A percentile compares a stretch with the other conserved stretches of the same genome.
phyloP scores from a whole-genome alignment of 306 rosid species.

The Malus orientalis region DNA sequence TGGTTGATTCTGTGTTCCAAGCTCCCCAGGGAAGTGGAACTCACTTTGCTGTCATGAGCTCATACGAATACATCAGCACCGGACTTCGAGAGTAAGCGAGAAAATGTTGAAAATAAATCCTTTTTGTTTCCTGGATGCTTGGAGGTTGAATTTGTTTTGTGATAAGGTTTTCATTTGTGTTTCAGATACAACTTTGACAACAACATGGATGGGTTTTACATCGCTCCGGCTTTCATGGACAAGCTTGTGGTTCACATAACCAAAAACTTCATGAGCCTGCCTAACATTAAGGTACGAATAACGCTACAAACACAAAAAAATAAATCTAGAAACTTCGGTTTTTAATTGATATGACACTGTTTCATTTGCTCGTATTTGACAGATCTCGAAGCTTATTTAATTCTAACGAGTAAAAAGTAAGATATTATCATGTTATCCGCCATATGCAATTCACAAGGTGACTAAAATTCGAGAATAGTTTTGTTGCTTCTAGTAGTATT shows the following conservation, averaged over 20 bases:
- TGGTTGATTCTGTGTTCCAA: slow-evolving; percentile 35
- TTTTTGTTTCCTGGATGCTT: neutral
- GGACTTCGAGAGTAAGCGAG: slow-evolving; percentile 28
- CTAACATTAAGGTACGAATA: slow-evolving; percentile 34
- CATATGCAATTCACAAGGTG: neutral
- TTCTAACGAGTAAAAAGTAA: neutral
- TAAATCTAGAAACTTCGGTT: neutral
- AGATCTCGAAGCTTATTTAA: neutral
- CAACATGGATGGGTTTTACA: slow-evolving; percentile 35
- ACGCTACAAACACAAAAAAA: neutral
- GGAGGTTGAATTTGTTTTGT: neutral
- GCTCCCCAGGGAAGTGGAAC: slow-evolving; percentile 31
- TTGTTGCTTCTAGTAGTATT: neutral
- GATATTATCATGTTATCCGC: neutral
- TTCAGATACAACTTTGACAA: slow-evolving; percentile 39
- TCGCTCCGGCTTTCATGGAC: slow-evolving; percentile 54
- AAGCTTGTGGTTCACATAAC: slow-evolving; percentile 46
- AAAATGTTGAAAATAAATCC: neutral
- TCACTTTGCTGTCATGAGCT: slow-evolving; percentile 34
- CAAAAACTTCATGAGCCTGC: slow-evolving; percentile 38
- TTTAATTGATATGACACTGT: neutral
- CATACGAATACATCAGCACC: slow-evolving; percentile 31
- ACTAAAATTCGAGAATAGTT: neutral
- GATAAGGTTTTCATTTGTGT: neutral
- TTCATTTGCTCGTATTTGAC: neutral